Evolutionary conservation across 345 rosid genomes (phyloP).

Genomic region (Syzygium aqueum): DNA sequence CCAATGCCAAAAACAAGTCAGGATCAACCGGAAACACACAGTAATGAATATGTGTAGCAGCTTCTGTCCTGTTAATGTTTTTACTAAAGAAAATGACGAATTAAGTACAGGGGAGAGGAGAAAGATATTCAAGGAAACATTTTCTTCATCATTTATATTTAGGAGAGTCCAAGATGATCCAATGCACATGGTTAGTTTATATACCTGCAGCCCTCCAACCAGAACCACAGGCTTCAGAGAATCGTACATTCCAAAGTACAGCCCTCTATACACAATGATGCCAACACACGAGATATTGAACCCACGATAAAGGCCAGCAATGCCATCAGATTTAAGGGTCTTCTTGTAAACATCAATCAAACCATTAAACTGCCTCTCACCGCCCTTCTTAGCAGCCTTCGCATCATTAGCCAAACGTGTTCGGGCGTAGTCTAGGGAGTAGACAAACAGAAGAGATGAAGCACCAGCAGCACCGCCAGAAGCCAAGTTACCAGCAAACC

Average conservation of each 20-base stretch:
- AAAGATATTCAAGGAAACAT: not conserved
- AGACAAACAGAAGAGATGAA: slow-evolving; percentile 42
- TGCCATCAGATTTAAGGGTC: slow-evolving; percentile 35
- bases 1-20: not conserved
- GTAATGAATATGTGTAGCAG: not conserved
- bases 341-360: slow-evolving; percentile 45
- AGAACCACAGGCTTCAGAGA: slow-evolving; percentile 52
- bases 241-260: slow-evolving; percentile 55
- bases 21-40: not conserved
- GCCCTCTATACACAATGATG: slow-evolving; percentile 44
- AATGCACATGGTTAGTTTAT: not conserved
- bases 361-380: slow-evolving; percentile 49
- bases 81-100: not conserved
- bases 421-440: slow-evolving; percentile 43
- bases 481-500: slow-evolving; percentile 57
- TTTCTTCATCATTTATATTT: not conserved
- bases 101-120: not conserved
- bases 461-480: slow-evolving; percentile 58
- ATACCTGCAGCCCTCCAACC: slow-evolving; percentile 34
- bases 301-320: slow-evolving; percentile 53
- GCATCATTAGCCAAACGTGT: slow-evolving; percentile 49
- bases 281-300: slow-evolving; percentile 46
- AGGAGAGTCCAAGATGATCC: not conserved
- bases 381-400: slow-evolving; percentile 40
- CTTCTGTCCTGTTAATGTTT: not conserved